A percentile compares a stretch with the other conserved stretches of the same genome.
Evolutionary conservation across 768 basidiomycete genomes (phyloP).

Genomic region (Podaxis sp.): DNA sequence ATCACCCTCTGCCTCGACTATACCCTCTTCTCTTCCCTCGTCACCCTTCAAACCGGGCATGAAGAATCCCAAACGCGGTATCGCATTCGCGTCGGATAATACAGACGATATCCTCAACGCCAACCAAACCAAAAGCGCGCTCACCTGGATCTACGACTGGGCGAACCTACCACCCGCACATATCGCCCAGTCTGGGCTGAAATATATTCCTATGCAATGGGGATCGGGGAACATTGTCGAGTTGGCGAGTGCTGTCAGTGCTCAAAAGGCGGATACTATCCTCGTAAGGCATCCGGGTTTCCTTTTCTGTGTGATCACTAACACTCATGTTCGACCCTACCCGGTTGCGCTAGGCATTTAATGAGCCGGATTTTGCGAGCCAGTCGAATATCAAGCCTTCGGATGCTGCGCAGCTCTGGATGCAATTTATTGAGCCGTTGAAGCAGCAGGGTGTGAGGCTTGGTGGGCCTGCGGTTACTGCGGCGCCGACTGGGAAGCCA

Average conservation of each 20-base stretch:
- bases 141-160: slow-evolving; percentile 58
- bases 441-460: slow-evolving; percentile 46
- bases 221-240: slow-evolving; percentile 37
- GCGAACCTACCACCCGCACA: slow-evolving; percentile 40
- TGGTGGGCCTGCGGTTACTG: slow-evolving; percentile 59
- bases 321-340: slow-evolving; percentile 29
- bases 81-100: slow-evolving; percentile 39
- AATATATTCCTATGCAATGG: slow-evolving; percentile 56
- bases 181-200: slow-evolving; percentile 40
- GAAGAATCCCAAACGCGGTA: slow-evolving; percentile 46
- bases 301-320: slow-evolving; percentile 16
- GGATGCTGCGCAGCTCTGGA: slow-evolving; percentile 55
- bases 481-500: slow-evolving; percentile 45
- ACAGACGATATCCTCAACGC: slow-evolving; percentile 42
- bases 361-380: slow-evolving; percentile 53
- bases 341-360: slow-evolving; percentile 28
- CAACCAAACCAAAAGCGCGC: slow-evolving; percentile 41
- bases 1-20: neutral
- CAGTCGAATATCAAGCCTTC: slow-evolving; percentile 45
- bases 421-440: slow-evolving; percentile 53
- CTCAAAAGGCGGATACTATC: slow-evolving; percentile 46
- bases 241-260: slow-evolving; percentile 35
- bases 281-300: slow-evolving; percentile 34
- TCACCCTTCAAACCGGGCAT: slow-evolving; percentile 18
- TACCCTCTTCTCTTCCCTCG: slow-evolving; percentile 12